Base-by-base conservation (phyloP, 108 stramenopile genomes). In the Nitzschia sp. region DNA sequence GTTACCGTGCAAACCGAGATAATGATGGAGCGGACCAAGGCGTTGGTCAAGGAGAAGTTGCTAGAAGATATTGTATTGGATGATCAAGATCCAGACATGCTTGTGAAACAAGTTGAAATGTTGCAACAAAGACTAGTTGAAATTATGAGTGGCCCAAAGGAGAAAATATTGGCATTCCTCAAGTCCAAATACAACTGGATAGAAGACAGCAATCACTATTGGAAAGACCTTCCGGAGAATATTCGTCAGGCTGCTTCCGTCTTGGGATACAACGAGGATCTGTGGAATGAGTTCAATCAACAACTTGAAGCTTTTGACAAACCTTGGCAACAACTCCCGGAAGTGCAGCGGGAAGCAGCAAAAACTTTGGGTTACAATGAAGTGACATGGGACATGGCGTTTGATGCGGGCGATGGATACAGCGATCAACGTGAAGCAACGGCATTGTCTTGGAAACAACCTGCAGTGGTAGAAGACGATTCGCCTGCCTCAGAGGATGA, bases 251-350 rank as follows among this genome's bases (percentile, higher is more conserved):
- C 78, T 8, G 73, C 73, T 3, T 15, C 11, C 15, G 44, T 59
- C 8, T 60, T 79, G 22, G 78, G 78, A 10, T 79, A 74, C 40
- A 66, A 52, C 10, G 46, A 75, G 46, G 22, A 56, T 3, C 0
- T 51, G 10, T 79, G 78, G 78, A 67, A 79, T 41, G 55, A 57
- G 43, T 62, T 62, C 68, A 69, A 44, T 44, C 48, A 57, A 41
- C 43, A 69, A 48, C 44, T 51, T 1, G 50, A 48, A 11, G 22
- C 38, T 7, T 42, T 41, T 67, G 53, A 67, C 53, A 41, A 37
- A 19, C 51, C 22, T 0, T 83, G 76, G 76, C 38, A 44, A 14
- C 50, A 71, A 38, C 69, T 83, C 21, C 60, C 72, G 3, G 48
- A 72, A 10, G 62, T 51, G 0, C 79, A 83, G 58, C 58, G 70